Conservation (phyloP, 176 grass and related monocot genomes). For the Oryza coarctata region DNA sequence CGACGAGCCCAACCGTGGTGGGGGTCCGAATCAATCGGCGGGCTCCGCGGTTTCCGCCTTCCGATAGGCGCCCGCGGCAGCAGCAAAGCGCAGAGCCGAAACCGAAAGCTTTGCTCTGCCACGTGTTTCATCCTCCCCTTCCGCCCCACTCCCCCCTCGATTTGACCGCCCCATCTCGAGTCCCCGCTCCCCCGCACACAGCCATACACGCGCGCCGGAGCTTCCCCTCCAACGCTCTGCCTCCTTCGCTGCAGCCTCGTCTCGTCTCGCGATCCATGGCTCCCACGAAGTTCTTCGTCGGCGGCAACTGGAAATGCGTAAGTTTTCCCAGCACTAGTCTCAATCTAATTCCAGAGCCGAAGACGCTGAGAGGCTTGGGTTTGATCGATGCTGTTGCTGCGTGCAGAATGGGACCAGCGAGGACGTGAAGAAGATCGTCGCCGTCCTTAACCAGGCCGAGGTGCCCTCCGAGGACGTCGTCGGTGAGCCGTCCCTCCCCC, state of each 20-base stretch:
- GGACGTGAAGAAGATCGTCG: slow-evolving; percentile 91
- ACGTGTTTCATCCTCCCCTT: neutral
- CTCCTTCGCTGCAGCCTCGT: neutral
- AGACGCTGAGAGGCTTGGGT: neutral
- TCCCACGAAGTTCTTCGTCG: slow-evolving; percentile 71
- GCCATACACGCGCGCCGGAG: too few relatives aligned
- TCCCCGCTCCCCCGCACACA: neutral
- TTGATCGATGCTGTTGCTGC: slow-evolving; percentile 3
- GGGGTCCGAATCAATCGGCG: neutral
- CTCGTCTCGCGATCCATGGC: slow-evolving; percentile 32
- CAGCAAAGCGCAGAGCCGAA: neutral
- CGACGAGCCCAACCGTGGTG: neutral
- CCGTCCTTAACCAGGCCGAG: slow-evolving; percentile 70
- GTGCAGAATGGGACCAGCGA: slow-evolving; percentile 72
- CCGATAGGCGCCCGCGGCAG: slow-evolving; percentile 9
- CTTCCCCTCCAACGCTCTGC: neutral
- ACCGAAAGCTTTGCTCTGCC: neutral
- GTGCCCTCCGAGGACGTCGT: slow-evolving; percentile 76
- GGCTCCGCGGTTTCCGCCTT: neutral
- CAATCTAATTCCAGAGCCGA: neutral
- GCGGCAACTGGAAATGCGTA: slow-evolving; percentile 97
- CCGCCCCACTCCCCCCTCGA: neutral
- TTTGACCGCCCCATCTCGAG: slow-evolving; percentile 29
- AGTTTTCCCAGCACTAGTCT: neutral
- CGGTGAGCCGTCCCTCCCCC: slow-evolving; percentile 37